Evolutionary conservation across 1,284 basidiomycete species (phyloP).

Genomic region (Sporisorium scitamineum): DNA sequence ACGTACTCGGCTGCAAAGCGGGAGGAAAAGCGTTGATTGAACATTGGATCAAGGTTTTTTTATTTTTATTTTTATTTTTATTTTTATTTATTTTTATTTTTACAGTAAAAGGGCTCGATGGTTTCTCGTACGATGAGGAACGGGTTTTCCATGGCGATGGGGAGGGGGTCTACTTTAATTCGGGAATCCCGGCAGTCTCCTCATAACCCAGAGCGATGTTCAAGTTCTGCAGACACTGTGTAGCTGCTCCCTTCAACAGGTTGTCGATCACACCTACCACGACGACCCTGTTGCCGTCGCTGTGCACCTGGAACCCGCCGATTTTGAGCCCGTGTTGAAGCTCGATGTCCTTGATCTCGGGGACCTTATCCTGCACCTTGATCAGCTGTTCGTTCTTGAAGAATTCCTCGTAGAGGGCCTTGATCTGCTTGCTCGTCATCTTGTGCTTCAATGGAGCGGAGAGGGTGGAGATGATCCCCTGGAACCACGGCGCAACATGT

Average conservation of each 20-base stretch:
- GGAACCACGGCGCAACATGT: constrained; percentile 92
- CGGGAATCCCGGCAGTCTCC: constrained; percentile 84
- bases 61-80: no score
- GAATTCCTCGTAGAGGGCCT: constrained; percentile 80
- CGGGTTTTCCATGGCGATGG: no score
- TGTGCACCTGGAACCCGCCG: constrained; percentile 94
- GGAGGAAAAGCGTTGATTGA: no score
- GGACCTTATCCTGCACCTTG: constrained; percentile 77
- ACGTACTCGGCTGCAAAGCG: no score
- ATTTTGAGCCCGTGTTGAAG: constrained; percentile 88
- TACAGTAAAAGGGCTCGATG: no score
- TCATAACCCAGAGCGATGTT: constrained; percentile 94
- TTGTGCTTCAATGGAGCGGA: constrained; percentile 80
- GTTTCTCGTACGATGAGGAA: no score
- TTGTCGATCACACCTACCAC: constrained; percentile 85
- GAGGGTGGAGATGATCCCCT: constrained; percentile 89
- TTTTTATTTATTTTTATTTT: no score
- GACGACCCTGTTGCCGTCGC: constrained; percentile 86
- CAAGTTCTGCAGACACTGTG: constrained; percentile 96
- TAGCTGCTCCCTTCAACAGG: constrained; percentile 95
- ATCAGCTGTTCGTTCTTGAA: constrained; percentile 83
- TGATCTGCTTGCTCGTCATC: constrained; percentile 80
- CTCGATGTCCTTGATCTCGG: constrained; percentile 81
- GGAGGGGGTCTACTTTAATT: constrained; percentile 29
- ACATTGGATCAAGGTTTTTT: no score